These are phyloP conservation scores for Fistulifera pelliculosa DNA, from an alignment of 108 stramenopile species.

Conservation along the genomic window DNA sequence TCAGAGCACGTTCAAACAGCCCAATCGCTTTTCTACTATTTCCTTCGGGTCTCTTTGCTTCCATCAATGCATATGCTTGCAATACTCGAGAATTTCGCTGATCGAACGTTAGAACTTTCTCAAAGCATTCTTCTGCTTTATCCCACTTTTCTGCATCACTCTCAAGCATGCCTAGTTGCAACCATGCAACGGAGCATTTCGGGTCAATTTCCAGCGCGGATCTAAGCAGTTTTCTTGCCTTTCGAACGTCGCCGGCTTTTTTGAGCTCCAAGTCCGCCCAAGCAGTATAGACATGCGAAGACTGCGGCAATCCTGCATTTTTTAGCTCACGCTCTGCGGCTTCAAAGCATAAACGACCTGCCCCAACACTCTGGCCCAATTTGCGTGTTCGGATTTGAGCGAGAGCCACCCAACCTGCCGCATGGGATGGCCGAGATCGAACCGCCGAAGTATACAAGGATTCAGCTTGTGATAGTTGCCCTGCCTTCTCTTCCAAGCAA, in stretches of 20 bases:
- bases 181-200: constrained; percentile 64
- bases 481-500: constrained; percentile 66
- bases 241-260: constrained; percentile 43
- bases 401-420: constrained; percentile 76
- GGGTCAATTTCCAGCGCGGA: constrained; percentile 66
- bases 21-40: constrained; percentile 69
- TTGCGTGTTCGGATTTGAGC: constrained; percentile 77
- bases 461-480: constrained; percentile 67
- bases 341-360: constrained; percentile 70
- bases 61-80: constrained; percentile 88
- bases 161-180: constrained; percentile 82
- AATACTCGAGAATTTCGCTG: constrained; percentile 75
- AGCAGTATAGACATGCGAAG: constrained; percentile 74
- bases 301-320: constrained; percentile 46
- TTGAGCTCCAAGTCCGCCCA: constrained; percentile 83
- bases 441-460: constrained; percentile 56
- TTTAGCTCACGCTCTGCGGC: constrained; percentile 63
- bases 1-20: constrained; percentile 77
- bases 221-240: constrained; percentile 52
- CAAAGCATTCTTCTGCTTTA: constrained; percentile 66
- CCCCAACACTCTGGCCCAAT: constrained; percentile 57
- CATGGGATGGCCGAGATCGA: constrained; percentile 68
- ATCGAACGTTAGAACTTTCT: constrained; percentile 70
- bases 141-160: constrained; percentile 65
- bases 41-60: constrained; percentile 65